Percentiles rank a stretch among this genome's conserved stretches.
Evolutionary conservation across 345 rosid species (phyloP).

Genomic region (Lepidium aucheri): DNA sequence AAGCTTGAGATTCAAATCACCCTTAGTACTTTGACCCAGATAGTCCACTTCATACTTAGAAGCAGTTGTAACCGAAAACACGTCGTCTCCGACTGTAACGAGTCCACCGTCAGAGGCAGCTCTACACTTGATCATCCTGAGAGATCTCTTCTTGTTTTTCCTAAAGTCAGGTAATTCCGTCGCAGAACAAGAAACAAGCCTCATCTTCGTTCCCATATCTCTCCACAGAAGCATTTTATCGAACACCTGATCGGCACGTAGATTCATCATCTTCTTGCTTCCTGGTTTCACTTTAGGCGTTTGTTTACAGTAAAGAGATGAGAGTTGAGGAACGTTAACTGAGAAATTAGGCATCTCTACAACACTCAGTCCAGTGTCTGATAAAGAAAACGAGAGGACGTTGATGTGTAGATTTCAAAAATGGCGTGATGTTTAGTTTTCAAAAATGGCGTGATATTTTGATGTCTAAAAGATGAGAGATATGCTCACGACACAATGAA

Average conservation of each 20-base stretch:
- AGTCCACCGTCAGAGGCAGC: slow-evolving; percentile 24
- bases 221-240: slow-evolving; percentile 17
- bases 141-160: slow-evolving; percentile 10
- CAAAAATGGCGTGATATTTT: background rate
- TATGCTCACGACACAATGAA: background rate
- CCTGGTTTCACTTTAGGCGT: background rate
- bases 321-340: slow-evolving; percentile 17
- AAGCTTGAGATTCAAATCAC: slow-evolving; percentile 77
- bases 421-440: background rate
- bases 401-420: background rate
- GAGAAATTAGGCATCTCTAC: slow-evolving; percentile 1
- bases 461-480: background rate
- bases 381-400: slow-evolving; percentile 1
- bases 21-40: slow-evolving; percentile 87
- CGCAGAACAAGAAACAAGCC: background rate
- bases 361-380: background rate
- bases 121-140: slow-evolving; percentile 25
- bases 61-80: slow-evolving; percentile 67
- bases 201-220: slow-evolving; percentile 9
- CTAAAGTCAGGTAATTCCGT: background rate
- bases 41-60: slow-evolving; percentile 68
- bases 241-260: slow-evolving; percentile 19
- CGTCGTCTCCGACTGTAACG: slow-evolving; percentile 36
- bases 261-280: background rate
- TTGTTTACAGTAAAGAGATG: background rate